phyloP scores from a whole-genome alignment of 2,329 filamentous ascomycete genomes.

The Amesomyces nigricolor region DNA sequence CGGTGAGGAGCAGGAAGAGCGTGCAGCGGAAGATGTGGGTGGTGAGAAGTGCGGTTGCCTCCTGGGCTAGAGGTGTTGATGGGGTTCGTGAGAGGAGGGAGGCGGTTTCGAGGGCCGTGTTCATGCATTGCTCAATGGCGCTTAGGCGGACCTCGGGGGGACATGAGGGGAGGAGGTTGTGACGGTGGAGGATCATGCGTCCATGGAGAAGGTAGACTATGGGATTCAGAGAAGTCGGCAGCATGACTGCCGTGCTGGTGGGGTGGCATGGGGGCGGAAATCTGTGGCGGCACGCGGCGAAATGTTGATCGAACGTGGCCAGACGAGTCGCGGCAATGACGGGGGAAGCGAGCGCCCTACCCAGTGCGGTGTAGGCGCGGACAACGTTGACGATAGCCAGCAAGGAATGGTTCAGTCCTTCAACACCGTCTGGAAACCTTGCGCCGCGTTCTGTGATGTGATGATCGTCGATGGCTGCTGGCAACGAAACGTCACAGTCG shows the following conservation, averaged over 20 bases:
- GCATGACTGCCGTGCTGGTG: slow-evolving; percentile 59
- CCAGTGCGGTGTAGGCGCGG: slow-evolving; percentile 67
- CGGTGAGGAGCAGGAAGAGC: slow-evolving; percentile 70
- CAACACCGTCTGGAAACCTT: slow-evolving; percentile 45
- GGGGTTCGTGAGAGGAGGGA: slow-evolving; percentile 64
- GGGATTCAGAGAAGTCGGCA: slow-evolving; percentile 68
- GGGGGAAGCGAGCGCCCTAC: slow-evolving; percentile 62
- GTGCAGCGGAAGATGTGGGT: slow-evolving; percentile 84
- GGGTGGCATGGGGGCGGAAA: slow-evolving; percentile 73
- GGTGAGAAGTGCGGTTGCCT: slow-evolving; percentile 69
- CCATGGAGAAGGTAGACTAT: slow-evolving; percentile 75
- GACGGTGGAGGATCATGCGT: slow-evolving; percentile 79
- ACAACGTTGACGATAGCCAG: slow-evolving; percentile 77
- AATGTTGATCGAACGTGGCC: slow-evolving; percentile 74
- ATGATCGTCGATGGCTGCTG: slow-evolving; percentile 75
- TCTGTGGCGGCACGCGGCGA: slow-evolving; percentile 64
- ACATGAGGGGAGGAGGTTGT: slow-evolving; percentile 74
- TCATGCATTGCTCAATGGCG: slow-evolving; percentile 72
- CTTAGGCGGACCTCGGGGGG: slow-evolving; percentile 58
- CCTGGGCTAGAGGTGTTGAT: slow-evolving; percentile 51
- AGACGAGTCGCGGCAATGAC: slow-evolving; percentile 62
- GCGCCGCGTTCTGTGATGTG: slow-evolving; percentile 58
- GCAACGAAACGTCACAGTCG: slow-evolving; percentile 80
- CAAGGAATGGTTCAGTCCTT: slow-evolving; percentile 62
- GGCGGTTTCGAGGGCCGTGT: slow-evolving; percentile 71